phyloP scores from a whole-genome alignment of 1,284 basidiomycete genomes.

The Moniliella sp. region DNA sequence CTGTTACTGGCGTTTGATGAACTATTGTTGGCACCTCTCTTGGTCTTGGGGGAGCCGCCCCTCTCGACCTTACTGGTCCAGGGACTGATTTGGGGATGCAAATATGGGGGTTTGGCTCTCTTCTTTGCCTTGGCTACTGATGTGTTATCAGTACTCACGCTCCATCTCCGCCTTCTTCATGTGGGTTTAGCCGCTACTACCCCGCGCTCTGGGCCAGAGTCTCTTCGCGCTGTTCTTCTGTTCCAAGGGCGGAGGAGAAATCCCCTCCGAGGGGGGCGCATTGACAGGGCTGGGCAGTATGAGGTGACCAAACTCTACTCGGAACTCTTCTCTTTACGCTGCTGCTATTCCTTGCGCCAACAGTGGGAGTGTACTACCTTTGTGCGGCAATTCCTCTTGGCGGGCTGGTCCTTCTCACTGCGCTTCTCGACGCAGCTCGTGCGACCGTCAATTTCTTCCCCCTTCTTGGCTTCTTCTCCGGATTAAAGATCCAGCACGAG shows the following conservation, averaged over 20 bases:
- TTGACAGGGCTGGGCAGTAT: constrained; percentile 71
- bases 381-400: constrained; percentile 52
- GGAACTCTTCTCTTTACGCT: constrained; percentile 87
- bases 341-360: constrained; percentile 70
- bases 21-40: constrained; percentile 41
- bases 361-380: constrained; percentile 61
- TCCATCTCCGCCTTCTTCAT: constrained; percentile 48
- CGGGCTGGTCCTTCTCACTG: constrained; percentile 5
- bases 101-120: too few relatives aligned
- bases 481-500: constrained; percentile 58
- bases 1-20: too few relatives aligned
- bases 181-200: too few relatives aligned
- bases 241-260: constrained; percentile 51
- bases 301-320: constrained; percentile 80
- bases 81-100: too few relatives aligned
- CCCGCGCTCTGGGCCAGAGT: too few relatives aligned
- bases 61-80: too few relatives aligned
- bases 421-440: constrained; percentile 37
- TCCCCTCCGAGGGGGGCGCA: constrained; percentile 49
- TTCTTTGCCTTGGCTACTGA: constrained; percentile 48
- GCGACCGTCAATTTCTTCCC: constrained; percentile 73
- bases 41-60: constrained; percentile 43
- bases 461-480: constrained; percentile 62
- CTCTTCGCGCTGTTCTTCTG: constrained; percentile 64
- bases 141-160: constrained; percentile 50